Percentiles rank a stretch among this genome's conserved stretches.
phyloP scores from a whole-genome alignment of 164 flowering plant species.

The Litsea cubeba region DNA sequence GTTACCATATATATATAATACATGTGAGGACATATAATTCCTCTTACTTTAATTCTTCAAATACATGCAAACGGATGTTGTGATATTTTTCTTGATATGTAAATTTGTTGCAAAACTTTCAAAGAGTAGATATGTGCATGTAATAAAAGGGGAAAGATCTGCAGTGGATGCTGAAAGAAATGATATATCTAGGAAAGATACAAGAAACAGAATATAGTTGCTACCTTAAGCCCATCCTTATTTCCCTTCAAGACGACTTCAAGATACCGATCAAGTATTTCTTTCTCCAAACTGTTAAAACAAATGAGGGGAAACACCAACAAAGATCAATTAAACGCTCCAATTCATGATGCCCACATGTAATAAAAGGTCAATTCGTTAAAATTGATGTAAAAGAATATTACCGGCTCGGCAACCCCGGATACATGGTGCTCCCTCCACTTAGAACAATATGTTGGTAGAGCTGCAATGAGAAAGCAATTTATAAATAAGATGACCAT shows the following conservation, averaged over 20 bases:
- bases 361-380: not conserved
- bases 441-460: constrained; percentile 98
- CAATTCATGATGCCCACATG: not conserved
- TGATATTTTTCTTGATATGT: not conserved
- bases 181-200: not conserved
- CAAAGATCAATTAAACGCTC: not conserved
- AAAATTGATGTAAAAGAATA: constrained; percentile 8
- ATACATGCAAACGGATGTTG: not conserved
- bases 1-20: not conserved
- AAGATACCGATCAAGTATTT: constrained; percentile 88
- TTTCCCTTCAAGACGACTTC: constrained; percentile 92
- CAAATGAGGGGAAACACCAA: not conserved
- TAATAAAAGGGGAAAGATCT: not conserved
- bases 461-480: constrained; percentile 55
- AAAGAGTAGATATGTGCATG: not conserved
- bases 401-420: constrained; percentile 99
- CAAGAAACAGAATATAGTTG: not conserved
- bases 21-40: not conserved
- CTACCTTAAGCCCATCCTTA: constrained; percentile 92
- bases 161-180: not conserved
- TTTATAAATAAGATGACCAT: not conserved
- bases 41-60: not conserved
- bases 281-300: constrained; percentile 79
- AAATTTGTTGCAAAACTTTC: not conserved
- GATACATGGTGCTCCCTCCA: constrained; percentile 99